These are phyloP conservation scores for Cerioporus squamosus DNA, from an alignment of 1,284 basidiomycete species.

Conservation along the genomic window DNA sequence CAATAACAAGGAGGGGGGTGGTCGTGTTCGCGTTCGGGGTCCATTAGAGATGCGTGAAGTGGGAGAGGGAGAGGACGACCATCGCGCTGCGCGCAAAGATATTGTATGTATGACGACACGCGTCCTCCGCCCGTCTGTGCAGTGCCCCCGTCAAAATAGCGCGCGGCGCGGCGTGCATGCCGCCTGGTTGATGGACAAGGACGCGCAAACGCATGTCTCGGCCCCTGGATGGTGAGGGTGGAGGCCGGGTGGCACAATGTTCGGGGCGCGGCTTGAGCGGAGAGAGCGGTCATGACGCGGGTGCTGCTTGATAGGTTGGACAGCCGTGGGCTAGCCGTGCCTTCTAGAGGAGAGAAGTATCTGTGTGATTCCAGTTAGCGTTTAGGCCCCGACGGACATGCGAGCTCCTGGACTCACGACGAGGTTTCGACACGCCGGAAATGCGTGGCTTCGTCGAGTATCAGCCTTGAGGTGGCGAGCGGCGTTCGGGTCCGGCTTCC, in stretches of 20 bases:
- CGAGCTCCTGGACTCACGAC: neutral
- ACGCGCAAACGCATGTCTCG: slow-evolving; percentile 1
- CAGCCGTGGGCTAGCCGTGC: neutral
- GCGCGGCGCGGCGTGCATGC: slow-evolving; percentile 9
- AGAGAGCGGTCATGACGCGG: slow-evolving; percentile 6
- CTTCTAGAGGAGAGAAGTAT: neutral
- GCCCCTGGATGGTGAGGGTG: neutral
- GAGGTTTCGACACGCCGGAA: slow-evolving; percentile 1
- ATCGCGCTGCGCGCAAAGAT: slow-evolving; percentile 8
- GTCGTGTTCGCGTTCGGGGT: neutral
- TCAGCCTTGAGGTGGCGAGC: neutral
- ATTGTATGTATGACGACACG: slow-evolving; percentile 7
- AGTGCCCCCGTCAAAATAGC: slow-evolving; percentile 10
- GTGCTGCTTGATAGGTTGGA: neutral
- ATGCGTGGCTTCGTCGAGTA: neutral
- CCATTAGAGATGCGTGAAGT: slow-evolving; percentile 7
- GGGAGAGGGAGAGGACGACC: neutral
- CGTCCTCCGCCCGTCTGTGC: slow-evolving; percentile 13
- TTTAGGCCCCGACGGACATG: slow-evolving; percentile 4
- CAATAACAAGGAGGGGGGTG: slow-evolving; percentile 1
- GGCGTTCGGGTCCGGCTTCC: neutral
- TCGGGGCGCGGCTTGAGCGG: neutral
- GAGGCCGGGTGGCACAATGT: neutral
- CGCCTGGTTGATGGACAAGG: slow-evolving; percentile 13
- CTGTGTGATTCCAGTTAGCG: neutral